Conservation (phyloP, 2,329 filamentous ascomycete genomes). For the Fusarium penzigii region DNA sequence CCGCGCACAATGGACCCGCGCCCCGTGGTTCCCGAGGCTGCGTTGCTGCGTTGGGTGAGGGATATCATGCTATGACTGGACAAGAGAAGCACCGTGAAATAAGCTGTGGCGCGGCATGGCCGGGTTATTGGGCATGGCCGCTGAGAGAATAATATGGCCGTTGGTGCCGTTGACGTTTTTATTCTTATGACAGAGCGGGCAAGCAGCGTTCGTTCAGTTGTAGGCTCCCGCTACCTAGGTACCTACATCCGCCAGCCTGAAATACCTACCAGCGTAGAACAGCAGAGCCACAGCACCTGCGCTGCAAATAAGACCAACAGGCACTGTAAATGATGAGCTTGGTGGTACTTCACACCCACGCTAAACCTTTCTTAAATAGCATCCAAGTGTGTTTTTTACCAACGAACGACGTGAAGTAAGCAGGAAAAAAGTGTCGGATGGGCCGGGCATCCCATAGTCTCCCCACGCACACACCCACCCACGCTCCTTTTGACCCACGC, state of each 20-base stretch:
- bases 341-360: no score
- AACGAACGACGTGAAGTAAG: background rate
- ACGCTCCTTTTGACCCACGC: slow-evolving; percentile 23
- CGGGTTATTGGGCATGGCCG: background rate
- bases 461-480: slow-evolving; percentile 21
- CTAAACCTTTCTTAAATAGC: no score
- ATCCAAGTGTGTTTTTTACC: no score
- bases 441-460: slow-evolving; percentile 22
- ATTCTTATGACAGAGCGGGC: background rate
- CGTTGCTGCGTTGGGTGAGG: no score
- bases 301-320: background rate
- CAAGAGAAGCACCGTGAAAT: background rate
- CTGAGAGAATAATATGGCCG: background rate
- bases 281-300: background rate
- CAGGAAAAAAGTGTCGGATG: slow-evolving; percentile 25
- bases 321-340: background rate
- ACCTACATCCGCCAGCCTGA: no score
- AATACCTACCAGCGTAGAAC: background rate
- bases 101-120: background rate
- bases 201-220: no score
- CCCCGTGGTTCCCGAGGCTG: no score
- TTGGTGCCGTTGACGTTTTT: background rate
- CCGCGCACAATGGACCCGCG: background rate
- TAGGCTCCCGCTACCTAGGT: no score
- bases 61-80: background rate